Conservation (phyloP, 345 rosid species). For the Lepidium aucheri region DNA sequence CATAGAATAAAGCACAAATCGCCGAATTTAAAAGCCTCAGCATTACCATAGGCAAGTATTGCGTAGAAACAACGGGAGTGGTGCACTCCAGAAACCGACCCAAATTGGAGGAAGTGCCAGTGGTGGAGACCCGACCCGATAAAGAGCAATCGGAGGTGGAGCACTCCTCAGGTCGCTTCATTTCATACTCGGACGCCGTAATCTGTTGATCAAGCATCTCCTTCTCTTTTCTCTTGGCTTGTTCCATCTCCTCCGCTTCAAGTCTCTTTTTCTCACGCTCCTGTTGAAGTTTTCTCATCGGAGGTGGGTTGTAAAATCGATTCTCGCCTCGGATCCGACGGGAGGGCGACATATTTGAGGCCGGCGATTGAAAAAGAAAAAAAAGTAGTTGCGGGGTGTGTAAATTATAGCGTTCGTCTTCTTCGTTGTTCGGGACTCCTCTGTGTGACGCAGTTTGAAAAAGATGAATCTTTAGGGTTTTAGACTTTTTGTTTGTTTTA, state of each 20-base stretch:
- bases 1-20: neutral
- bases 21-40: neutral
- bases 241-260: slow-evolving; percentile 13
- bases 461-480: slow-evolving; percentile 10
- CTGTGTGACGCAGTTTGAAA: slow-evolving; percentile 11
- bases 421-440: neutral
- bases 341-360: slow-evolving; percentile 20
- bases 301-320: slow-evolving; percentile 49
- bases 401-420: neutral
- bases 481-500: neutral
- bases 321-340: slow-evolving; percentile 36
- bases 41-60: slow-evolving; percentile 59
- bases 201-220: slow-evolving; percentile 7
- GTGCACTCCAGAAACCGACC: slow-evolving; percentile 75
- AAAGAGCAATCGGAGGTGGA: slow-evolving; percentile 35
- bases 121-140: slow-evolving; percentile 22
- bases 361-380: neutral
- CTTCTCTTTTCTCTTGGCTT: slow-evolving; percentile 10
- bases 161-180: slow-evolving; percentile 30
- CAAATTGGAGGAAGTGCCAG: slow-evolving; percentile 43
- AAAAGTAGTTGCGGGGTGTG: slow-evolving; percentile 4
- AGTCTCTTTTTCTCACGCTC: slow-evolving; percentile 28
- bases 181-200: slow-evolving; percentile 9
- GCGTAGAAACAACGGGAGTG: slow-evolving; percentile 60
- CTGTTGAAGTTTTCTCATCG: slow-evolving; percentile 32